Evolutionary conservation across 106 monocot species (phyloP).

Genomic region (Gastrodia elata): DNA sequence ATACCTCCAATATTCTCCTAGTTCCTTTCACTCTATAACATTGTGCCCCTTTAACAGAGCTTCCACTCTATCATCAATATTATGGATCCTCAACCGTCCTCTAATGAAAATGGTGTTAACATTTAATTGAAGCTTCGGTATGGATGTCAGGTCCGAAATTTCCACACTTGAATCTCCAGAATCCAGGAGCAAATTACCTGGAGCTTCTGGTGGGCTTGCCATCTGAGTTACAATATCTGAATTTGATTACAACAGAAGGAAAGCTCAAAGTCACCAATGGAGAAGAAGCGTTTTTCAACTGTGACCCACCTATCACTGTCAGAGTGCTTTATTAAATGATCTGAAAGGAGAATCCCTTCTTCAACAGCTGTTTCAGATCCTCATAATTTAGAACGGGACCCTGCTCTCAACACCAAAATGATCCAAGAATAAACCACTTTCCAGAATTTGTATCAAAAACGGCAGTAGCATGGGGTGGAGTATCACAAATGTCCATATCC

Average conservation of each 20-base stretch:
- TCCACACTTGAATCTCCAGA: slow-evolving; percentile 36
- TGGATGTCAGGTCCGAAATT: slow-evolving; percentile 11
- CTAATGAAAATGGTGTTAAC: slow-evolving; percentile 15
- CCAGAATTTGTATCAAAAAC: slow-evolving; percentile 32
- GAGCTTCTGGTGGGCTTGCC: slow-evolving; percentile 68
- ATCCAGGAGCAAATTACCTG: slow-evolving; percentile 59
- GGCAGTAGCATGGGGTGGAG: slow-evolving; percentile 62
- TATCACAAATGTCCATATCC: slow-evolving; percentile 99
- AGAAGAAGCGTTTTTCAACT: slow-evolving; percentile 93
- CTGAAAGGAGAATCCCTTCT: slow-evolving; percentile 67
- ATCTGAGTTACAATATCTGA: slow-evolving; percentile 64
- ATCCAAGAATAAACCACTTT: slow-evolving; percentile 90
- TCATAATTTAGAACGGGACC: slow-evolving; percentile 78
- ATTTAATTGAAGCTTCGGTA: slow-evolving; percentile 12
- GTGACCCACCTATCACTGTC: slow-evolving; percentile 86
- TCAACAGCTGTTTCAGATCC: slow-evolving; percentile 77
- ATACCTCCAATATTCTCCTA: slow-evolving; percentile 83
- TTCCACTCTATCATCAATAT: slow-evolving; percentile 75
- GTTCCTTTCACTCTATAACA: slow-evolving; percentile 61
- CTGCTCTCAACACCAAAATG: slow-evolving; percentile 70
- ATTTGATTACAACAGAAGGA: slow-evolving; percentile 47
- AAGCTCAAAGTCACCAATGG: slow-evolving; percentile 48
- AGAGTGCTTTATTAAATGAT: slow-evolving; percentile 95
- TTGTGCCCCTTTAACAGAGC: slow-evolving; percentile 60
- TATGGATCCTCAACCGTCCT: slow-evolving; percentile 25